Evolutionary conservation across 1,284 basidiomycete species (phyloP).

Genomic region (Lentinula novae-zelandiae): DNA sequence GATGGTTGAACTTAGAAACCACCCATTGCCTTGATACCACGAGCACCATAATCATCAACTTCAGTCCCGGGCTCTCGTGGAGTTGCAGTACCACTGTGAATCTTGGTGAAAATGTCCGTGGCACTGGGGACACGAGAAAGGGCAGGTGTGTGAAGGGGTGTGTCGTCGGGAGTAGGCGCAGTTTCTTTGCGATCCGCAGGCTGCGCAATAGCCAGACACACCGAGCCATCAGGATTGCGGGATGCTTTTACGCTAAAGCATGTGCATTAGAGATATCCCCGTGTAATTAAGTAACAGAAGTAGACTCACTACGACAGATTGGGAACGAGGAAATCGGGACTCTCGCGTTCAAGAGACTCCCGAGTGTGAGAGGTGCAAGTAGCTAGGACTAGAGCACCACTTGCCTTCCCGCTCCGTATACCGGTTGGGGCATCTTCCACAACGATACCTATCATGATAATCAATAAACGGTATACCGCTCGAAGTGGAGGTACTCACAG

Average conservation of each 20-base stretch:
- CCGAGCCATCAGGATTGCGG: slow-evolving; percentile 15
- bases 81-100: slow-evolving; percentile 3
- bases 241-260: slow-evolving; percentile 14
- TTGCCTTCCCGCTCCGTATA: slow-evolving; percentile 50
- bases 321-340: slow-evolving; percentile 15
- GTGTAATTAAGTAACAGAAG: not conserved
- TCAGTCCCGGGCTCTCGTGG: slow-evolving; percentile 12
- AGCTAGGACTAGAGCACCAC: slow-evolving; percentile 54
- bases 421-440: slow-evolving; percentile 65
- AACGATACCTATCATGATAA: slow-evolving; percentile 38
- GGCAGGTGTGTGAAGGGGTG: slow-evolving; percentile 16
- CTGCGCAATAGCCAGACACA: slow-evolving; percentile 16
- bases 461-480: not conserved
- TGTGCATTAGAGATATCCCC: not conserved
- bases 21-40: slow-evolving; percentile 9
- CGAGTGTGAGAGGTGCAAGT: slow-evolving; percentile 44
- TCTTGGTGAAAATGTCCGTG: slow-evolving; percentile 5
- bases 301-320: slow-evolving; percentile 15
- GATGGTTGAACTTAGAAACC: not conserved
- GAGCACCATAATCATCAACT: slow-evolving; percentile 11
- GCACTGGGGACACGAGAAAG: slow-evolving; percentile 14
- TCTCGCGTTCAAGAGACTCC: slow-evolving; percentile 14
- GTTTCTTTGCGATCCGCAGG: slow-evolving; percentile 16
- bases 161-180: slow-evolving; percentile 16
- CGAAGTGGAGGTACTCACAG: slow-evolving; percentile 22